Evolutionary conservation across 2,329 filamentous ascomycete genomes (phyloP).

Genomic region (Scedosporium dehoogii): DNA sequence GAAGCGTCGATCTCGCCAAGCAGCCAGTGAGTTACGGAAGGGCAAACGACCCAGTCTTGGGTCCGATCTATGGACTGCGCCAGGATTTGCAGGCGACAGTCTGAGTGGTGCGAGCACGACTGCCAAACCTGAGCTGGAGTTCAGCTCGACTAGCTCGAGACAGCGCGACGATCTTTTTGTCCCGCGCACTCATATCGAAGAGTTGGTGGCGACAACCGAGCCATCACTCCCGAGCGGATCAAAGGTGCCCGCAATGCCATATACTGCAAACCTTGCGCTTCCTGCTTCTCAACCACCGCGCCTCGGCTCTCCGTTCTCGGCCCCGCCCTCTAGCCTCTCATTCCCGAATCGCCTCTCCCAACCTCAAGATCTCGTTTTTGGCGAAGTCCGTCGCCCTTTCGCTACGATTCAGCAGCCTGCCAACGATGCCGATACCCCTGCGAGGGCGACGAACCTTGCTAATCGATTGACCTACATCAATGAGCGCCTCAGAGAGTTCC

Average conservation of each 20-base stretch:
- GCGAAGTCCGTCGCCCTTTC: slow-evolving; percentile 39
- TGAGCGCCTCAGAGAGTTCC: slow-evolving; percentile 44
- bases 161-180: slow-evolving; percentile 28
- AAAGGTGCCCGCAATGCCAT: slow-evolving; percentile 11
- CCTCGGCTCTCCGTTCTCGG: slow-evolving; percentile 50
- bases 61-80: slow-evolving; percentile 43
- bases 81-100: slow-evolving; percentile 14
- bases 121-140: slow-evolving; percentile 17
- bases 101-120: slow-evolving; percentile 14
- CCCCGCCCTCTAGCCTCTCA: slow-evolving; percentile 41
- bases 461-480: slow-evolving; percentile 48
- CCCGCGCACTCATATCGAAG: slow-evolving; percentile 30
- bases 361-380: slow-evolving; percentile 32
- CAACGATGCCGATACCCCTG: slow-evolving; percentile 22
- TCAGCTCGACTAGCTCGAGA: slow-evolving; percentile 23
- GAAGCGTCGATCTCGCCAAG: slow-evolving; percentile 42
- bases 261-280: slow-evolving; percentile 9
- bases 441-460: slow-evolving; percentile 34
- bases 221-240: slow-evolving; percentile 9
- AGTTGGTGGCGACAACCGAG: slow-evolving; percentile 21
- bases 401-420: slow-evolving; percentile 44
- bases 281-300: slow-evolving; percentile 32
- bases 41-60: slow-evolving; percentile 44
- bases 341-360: slow-evolving; percentile 49
- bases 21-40: slow-evolving; percentile 34